Conservation (phyloP, 2,329 filamentous ascomycete genomes). For the Ambrosiella beaveri region DNA sequence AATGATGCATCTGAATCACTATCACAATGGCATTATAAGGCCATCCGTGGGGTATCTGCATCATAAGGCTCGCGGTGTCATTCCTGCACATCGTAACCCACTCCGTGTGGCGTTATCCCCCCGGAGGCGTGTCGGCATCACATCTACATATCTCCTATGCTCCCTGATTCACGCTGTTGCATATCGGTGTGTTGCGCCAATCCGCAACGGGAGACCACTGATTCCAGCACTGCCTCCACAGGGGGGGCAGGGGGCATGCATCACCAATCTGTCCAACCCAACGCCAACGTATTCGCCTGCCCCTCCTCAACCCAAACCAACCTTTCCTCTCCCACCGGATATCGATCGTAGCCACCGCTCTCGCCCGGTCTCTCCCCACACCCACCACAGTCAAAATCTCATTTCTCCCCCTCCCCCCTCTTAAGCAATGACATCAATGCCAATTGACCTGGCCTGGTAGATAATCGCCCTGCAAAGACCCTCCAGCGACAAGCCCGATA, state of each 20-base stretch:
- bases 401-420: background rate
- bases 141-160: background rate
- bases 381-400: background rate
- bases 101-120: background rate
- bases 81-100: background rate
- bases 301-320: background rate
- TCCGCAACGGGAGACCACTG: background rate
- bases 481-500: conserved; percentile 54
- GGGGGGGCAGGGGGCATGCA: no score
- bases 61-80: background rate
- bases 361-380: background rate
- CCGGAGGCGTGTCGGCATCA: no score
- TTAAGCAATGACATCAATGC: conserved; percentile 51
- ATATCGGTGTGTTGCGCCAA: background rate
- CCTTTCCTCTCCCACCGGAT: background rate
- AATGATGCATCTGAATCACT: background rate
- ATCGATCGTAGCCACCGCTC: background rate
- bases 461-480: conserved; percentile 59
- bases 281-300: background rate
- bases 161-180: background rate
- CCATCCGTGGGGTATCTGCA: background rate
- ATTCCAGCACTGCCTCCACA: background rate
- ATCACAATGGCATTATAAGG: background rate
- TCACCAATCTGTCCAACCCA: background rate
- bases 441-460: conserved; percentile 57